Percentiles rank a stretch among this genome's conserved stretches.
These are phyloP conservation scores for Penicillium sp. DNA, from an alignment of 2,329 filamentous ascomycete species.

Conservation along the genomic window DNA sequence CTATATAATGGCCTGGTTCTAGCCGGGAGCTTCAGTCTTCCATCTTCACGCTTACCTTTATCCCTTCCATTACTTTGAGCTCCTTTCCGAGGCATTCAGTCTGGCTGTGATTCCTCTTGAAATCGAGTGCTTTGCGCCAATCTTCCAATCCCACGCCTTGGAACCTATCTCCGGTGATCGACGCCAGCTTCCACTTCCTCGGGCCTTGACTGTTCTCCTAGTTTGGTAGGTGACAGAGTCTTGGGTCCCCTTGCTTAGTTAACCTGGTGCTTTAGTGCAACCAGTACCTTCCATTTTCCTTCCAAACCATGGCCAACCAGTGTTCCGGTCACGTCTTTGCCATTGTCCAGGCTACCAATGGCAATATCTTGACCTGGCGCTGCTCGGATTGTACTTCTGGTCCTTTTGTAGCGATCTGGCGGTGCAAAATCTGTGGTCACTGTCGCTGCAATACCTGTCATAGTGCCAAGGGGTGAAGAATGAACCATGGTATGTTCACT, in stretches of 20 bases:
- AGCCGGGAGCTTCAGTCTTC: not conserved
- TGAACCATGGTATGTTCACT: too few species aligned
- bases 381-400: slow-evolving; percentile 41
- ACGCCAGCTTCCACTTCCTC: slow-evolving; percentile 16
- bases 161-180: slow-evolving; percentile 18
- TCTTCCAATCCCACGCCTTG: slow-evolving; percentile 1
- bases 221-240: slow-evolving; percentile 17
- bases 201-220: slow-evolving; percentile 15
- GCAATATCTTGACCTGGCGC: slow-evolving; percentile 41
- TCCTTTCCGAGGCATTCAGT: too few species aligned
- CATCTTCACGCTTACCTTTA: not conserved
- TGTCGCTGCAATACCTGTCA: slow-evolving; percentile 40
- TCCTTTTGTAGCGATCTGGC: slow-evolving; percentile 40
- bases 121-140: not conserved
- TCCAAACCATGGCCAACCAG: slow-evolving; percentile 34
- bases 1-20: slow-evolving; percentile 1
- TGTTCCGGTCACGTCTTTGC: slow-evolving; percentile 37
- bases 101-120: too few species aligned
- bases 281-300: too few species aligned
- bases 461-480: slow-evolving; percentile 28
- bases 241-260: slow-evolving; percentile 3
- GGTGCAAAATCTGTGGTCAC: slow-evolving; percentile 40
- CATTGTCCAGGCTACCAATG: slow-evolving; percentile 39
- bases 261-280: too few species aligned
- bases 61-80: not conserved